Percentiles rank a stretch among this genome's conserved stretches.
These are phyloP conservation scores for Tuber umbilicatum DNA, from an alignment of 495 filamentous ascomycete species.

Conservation along the genomic window DNA sequence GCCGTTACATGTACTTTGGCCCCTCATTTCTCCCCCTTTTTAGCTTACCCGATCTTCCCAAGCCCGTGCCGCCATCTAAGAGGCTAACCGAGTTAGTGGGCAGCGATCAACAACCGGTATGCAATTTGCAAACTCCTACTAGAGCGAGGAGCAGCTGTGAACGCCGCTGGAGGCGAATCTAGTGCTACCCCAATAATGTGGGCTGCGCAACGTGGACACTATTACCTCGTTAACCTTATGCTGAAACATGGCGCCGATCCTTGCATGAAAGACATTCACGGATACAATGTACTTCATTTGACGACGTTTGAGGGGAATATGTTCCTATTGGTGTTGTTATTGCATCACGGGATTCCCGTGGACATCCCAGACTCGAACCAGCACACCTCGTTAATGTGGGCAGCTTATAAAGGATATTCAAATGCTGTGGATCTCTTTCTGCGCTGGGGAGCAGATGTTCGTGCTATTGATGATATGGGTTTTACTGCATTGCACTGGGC, in stretches of 20 bases:
- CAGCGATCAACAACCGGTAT: constrained; percentile 97
- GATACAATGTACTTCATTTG: constrained; percentile 93
- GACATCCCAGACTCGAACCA: constrained; percentile 81
- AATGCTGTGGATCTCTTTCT: constrained; percentile 87
- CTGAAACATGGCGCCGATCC: constrained; percentile 85
- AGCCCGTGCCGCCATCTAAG: constrained; percentile 2
- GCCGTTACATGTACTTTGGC: constrained; percentile 73
- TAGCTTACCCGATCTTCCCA: neutral
- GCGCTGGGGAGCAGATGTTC: constrained; percentile 90
- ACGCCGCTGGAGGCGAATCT: constrained; percentile 89
- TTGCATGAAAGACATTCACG: constrained; percentile 78
- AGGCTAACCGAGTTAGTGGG: constrained; percentile 62
- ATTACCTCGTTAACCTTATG: constrained; percentile 61
- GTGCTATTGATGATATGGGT: constrained; percentile 80
- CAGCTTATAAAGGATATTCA: constrained; percentile 91
- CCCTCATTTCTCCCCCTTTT: constrained; percentile 4
- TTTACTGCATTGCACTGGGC: constrained; percentile 96
- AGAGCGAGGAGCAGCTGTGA: constrained; percentile 81
- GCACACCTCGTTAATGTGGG: constrained; percentile 96
- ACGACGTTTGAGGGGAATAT: constrained; percentile 96
- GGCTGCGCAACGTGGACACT: constrained; percentile 85
- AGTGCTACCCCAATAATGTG: constrained; percentile 90
- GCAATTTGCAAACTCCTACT: constrained; percentile 92
- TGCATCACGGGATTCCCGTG: constrained; percentile 90
- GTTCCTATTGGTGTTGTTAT: constrained; percentile 74